Evolutionary conservation across 2,329 filamentous ascomycete genomes (phyloP).

Genomic region (Verticillium nonalfalfae): DNA sequence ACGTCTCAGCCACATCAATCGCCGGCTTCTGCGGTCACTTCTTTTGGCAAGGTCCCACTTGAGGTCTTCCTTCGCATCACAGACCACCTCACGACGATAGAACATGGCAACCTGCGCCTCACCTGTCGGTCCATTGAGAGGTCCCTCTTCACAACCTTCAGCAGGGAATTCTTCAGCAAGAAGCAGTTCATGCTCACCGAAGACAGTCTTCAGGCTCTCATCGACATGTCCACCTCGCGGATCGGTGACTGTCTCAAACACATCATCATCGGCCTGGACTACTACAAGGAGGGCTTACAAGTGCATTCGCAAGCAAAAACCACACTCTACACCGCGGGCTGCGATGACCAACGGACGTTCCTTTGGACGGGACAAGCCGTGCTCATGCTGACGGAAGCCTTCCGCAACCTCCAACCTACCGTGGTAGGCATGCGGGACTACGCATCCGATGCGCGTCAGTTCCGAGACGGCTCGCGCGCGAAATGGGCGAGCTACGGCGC

Average conservation of each 20-base stretch:
- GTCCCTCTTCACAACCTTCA: constrained; percentile 48
- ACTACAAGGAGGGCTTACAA: constrained; percentile 6
- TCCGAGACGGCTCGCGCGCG: constrained; percentile 35
- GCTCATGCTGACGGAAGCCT: constrained; percentile 50
- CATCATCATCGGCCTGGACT: constrained; percentile 43
- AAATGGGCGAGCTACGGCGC: constrained; percentile 52
- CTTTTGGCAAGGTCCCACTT: constrained; percentile 37
- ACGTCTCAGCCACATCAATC: not conserved
- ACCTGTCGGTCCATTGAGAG: constrained; percentile 49
- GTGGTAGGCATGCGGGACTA: constrained; percentile 56
- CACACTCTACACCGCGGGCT: constrained; percentile 15
- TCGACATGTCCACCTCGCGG: constrained; percentile 43
- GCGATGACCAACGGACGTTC: constrained; percentile 18
- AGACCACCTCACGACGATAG: constrained; percentile 43
- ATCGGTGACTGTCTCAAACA: constrained; percentile 31
- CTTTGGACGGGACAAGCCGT: constrained; percentile 37
- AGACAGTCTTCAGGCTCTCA: constrained; percentile 46
- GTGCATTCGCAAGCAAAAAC: constrained; percentile 16
- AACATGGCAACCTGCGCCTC: constrained; percentile 48
- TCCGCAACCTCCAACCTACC: constrained; percentile 40
- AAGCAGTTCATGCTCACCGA: constrained; percentile 60
- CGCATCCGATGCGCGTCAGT: constrained; percentile 34
- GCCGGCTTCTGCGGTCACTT: not conserved
- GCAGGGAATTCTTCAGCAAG: constrained; percentile 57
- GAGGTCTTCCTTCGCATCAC: constrained; percentile 55